Conservation (phyloP, 2,329 filamentous ascomycete genomes). For the Aciculosporium take region DNA sequence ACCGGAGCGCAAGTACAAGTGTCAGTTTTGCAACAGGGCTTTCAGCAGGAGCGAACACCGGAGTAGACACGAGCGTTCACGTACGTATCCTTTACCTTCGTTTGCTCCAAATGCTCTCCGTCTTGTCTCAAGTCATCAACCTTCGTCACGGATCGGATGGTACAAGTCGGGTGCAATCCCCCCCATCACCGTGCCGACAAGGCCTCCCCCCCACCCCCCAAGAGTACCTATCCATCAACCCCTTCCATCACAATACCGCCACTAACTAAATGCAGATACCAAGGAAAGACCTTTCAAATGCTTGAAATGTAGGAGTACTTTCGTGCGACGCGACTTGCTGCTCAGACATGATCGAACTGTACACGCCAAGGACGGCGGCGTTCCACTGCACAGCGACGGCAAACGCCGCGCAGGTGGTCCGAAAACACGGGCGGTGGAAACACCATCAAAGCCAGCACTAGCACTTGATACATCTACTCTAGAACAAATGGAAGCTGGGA, state of each 20-base stretch:
- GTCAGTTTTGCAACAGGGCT: slow-evolving; percentile 93
- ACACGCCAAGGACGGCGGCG: slow-evolving; percentile 92
- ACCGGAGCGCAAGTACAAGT: slow-evolving; percentile 98
- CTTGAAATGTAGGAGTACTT: slow-evolving; percentile 94
- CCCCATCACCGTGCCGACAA: neutral
- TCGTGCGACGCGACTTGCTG: slow-evolving; percentile 90
- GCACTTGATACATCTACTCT: slow-evolving; percentile 70
- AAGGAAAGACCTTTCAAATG: slow-evolving; percentile 99
- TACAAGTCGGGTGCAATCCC: neutral
- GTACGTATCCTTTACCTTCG: slow-evolving; percentile 47
- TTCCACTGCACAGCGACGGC: slow-evolving; percentile 84
- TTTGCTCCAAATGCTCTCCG: neutral
- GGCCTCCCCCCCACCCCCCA: slow-evolving; percentile 5
- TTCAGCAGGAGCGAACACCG: slow-evolving; percentile 96
- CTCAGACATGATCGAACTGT: slow-evolving; percentile 96
- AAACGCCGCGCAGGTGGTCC: slow-evolving; percentile 65
- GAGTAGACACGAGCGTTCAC: slow-evolving; percentile 91
- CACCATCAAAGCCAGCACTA: slow-evolving; percentile 62
- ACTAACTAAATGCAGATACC: slow-evolving; percentile 50
- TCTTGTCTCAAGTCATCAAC: neutral
- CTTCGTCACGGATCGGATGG: neutral
- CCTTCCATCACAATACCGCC: slow-evolving; percentile 1
- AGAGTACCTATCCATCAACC: slow-evolving; percentile 5
- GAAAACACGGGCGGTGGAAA: slow-evolving; percentile 49
- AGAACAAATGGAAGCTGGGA: slow-evolving; percentile 84